These are phyloP conservation scores for Craterostigma plantagineum DNA, from an alignment of 257 asterid species.

Conservation along the genomic window DNA sequence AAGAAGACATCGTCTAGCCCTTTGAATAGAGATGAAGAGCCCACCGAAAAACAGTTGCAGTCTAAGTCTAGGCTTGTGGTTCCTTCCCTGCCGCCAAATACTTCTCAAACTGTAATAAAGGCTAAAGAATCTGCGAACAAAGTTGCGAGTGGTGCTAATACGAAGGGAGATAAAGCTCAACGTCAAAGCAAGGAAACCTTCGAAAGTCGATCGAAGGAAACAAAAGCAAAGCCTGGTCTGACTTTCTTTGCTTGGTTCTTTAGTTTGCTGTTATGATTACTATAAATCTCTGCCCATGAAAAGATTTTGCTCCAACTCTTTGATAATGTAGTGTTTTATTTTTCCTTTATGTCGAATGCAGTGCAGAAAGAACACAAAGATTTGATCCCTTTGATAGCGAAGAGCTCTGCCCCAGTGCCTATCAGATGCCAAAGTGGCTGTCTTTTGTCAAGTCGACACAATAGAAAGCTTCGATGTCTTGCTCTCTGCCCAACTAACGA, in stretches of 20 bases:
- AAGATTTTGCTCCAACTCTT: constrained; percentile 1
- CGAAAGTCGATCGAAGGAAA: constrained; percentile 23
- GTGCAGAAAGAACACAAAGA: constrained; percentile 36
- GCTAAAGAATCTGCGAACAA: too few relatives aligned
- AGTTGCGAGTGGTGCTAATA: constrained; percentile 16
- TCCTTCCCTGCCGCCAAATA: too few relatives aligned
- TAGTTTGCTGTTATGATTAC: constrained; percentile 3
- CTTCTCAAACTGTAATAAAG: too few relatives aligned
- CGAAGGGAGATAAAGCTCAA: constrained; percentile 13
- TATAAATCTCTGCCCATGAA: constrained; percentile 5
- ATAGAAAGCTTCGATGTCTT: constrained; percentile 53
- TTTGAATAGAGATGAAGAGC: constrained; percentile 8
- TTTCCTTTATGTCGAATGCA: constrained; percentile 12
- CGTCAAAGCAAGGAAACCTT: constrained; percentile 16
- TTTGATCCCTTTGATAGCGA: constrained; percentile 28
- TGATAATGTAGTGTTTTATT: constrained; percentile 1
- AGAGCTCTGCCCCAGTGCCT: constrained; percentile 27
- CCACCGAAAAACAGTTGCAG: constrained; percentile 4
- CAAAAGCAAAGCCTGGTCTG: constrained; percentile 35
- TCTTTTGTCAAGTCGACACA: constrained; percentile 42
- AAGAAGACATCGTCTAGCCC: constrained; percentile 1
- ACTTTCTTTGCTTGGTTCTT: constrained; percentile 8
- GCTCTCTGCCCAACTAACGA: constrained; percentile 52
- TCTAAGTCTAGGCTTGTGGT: too few relatives aligned
- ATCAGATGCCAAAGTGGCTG: constrained; percentile 27